Conservation (phyloP, 768 basidiomycete species). For the Baorangia bicolor region DNA sequence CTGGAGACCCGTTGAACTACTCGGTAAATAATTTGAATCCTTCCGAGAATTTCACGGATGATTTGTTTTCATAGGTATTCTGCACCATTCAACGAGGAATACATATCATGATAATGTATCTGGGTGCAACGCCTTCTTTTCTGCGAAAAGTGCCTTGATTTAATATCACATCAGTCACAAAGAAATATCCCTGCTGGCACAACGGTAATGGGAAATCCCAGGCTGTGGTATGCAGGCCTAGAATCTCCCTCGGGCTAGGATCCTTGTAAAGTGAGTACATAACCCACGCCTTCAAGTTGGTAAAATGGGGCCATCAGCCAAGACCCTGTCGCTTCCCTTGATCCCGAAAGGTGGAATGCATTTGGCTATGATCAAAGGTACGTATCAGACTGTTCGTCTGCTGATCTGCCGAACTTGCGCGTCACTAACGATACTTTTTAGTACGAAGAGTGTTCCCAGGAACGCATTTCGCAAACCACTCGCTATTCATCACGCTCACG, state of each 20-base stretch:
- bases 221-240: conserved; percentile 17
- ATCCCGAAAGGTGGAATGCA: conserved; percentile 50
- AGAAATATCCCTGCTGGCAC: conserved; percentile 26
- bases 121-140: conserved; percentile 41
- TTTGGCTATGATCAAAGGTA: conserved; percentile 55
- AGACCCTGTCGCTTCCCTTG: conserved; percentile 53
- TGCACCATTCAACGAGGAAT: conserved; percentile 63
- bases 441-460: conserved; percentile 61
- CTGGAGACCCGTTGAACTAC: conserved; percentile 36
- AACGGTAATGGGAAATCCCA: conserved; percentile 18
- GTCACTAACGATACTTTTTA: no score
- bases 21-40: conserved; percentile 15
- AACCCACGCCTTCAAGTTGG: background rate
- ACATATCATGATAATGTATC: no score
- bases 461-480: conserved; percentile 49
- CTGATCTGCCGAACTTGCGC: no score
- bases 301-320: conserved; percentile 46
- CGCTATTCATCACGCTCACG: conserved; percentile 60
- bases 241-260: no score
- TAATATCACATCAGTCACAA: background rate
- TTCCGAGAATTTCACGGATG: no score
- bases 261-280: background rate
- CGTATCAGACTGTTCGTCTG: background rate
- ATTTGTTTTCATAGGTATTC: conserved; percentile 35
- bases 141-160: conserved; percentile 30